phyloP scores from a whole-genome alignment of 2,329 filamentous ascomycete species.

The Leptosphaerulina australis region DNA sequence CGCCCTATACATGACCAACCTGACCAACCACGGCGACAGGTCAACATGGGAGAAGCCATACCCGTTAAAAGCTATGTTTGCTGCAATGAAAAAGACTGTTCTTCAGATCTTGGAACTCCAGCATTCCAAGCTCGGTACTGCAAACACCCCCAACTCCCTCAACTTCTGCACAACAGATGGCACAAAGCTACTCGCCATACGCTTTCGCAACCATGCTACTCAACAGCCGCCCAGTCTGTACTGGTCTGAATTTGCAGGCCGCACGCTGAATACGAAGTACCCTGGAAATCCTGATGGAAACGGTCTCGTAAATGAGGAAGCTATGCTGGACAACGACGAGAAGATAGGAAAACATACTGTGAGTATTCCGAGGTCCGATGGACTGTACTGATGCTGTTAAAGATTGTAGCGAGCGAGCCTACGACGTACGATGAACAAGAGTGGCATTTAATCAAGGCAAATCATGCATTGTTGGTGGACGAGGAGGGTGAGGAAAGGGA shows the following conservation, averaged over 20 bases:
- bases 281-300: constrained; percentile 55
- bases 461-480: constrained; percentile 54
- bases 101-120: constrained; percentile 57
- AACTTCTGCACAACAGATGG: constrained; percentile 62
- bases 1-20: constrained; percentile 56
- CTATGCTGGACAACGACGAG: constrained; percentile 45
- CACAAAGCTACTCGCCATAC: constrained; percentile 55
- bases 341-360: constrained; percentile 58
- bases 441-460: constrained; percentile 59
- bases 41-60: constrained; percentile 54
- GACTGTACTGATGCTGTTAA: neutral
- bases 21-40: constrained; percentile 49
- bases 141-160: constrained; percentile 55
- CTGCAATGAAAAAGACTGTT: constrained; percentile 55
- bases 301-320: constrained; percentile 43
- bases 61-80: constrained; percentile 50
- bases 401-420: constrained; percentile 60
- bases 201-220: constrained; percentile 59
- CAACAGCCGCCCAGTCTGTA: constrained; percentile 61
- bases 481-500: constrained; percentile 49
- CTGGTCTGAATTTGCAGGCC: constrained; percentile 57
- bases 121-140: constrained; percentile 47
- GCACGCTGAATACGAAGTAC: constrained; percentile 60
- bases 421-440: constrained; percentile 60
- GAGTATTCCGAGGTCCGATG: neutral